A percentile compares a stretch with the other conserved stretches of the same genome.
Evolutionary conservation across 2,329 filamentous ascomycete species (phyloP).

Genomic region (Aspergillus novofumigatus): DNA sequence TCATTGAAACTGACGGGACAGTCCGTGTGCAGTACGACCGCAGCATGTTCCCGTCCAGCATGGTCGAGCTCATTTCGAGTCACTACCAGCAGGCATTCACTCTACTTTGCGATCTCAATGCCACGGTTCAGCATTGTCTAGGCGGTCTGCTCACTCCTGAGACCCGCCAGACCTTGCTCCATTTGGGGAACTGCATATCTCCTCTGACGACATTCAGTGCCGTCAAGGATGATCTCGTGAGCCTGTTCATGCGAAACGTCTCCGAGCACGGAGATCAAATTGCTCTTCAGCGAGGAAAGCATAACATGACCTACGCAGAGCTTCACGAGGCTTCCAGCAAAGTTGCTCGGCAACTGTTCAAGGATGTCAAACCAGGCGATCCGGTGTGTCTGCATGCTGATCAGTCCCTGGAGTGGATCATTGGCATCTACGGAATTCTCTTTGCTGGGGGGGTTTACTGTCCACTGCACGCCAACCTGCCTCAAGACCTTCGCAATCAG

Average conservation of each 20-base stretch:
- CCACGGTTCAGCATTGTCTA: no score
- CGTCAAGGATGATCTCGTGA: conserved; percentile 4
- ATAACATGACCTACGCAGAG: conserved; percentile 3
- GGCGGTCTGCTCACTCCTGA: background rate
- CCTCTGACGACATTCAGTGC: background rate
- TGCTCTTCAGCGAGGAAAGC: background rate
- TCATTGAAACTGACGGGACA: no score
- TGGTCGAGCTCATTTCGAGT: no score
- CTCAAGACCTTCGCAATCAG: background rate
- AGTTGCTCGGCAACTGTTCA: conserved; percentile 6
- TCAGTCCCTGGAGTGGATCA: conserved; percentile 15
- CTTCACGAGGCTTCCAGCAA: background rate
- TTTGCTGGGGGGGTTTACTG: conserved; percentile 7
- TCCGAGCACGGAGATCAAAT: background rate
- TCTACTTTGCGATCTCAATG: no score
- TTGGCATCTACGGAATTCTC: conserved; percentile 6
- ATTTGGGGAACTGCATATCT: background rate
- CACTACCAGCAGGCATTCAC: no score
- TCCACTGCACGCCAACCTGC: conserved; percentile 19
- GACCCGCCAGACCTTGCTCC: background rate
- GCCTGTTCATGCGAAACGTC: conserved; percentile 1
- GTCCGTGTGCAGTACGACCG: no score
- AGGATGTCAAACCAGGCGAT: conserved; percentile 1
- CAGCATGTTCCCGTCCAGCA: no score
- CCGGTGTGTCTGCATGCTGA: conserved; percentile 10